Evolutionary conservation across 768 basidiomycete genomes (phyloP), one percentile per base, ranked within the genome.

Genomic region (Rhodotorula diobovata): DNA sequence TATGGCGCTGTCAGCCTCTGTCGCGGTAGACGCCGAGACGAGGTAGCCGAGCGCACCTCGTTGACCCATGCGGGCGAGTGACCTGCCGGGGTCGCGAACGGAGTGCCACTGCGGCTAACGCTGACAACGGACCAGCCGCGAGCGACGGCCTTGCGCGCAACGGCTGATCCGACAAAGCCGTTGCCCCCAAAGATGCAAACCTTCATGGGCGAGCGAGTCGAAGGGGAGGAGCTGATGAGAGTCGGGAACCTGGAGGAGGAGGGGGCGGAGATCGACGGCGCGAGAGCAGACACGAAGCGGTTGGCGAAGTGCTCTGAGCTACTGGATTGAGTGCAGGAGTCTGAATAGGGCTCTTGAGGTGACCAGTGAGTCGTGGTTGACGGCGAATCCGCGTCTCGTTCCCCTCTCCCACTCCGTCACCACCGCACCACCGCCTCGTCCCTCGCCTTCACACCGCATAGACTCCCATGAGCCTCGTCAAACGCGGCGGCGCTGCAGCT

Each of bases 171-270:
- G 77, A 99, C 87, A 83, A 96, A 98, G 11, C 96, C 96, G 82
- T 96, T 96, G 56, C 96, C 96, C n/a, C 96, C 96, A 3, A 98
- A 86, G 53, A 99, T 92, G n/a, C 97, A 86, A 48, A 97, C 12
- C 58, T 59, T 59, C 58, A 59, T 59, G 10, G 34, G 32, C 23
- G 2, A 30, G 32, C 32, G 25, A 39, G 46, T 3, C 20, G 54
- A 39, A 7, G 20, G 20, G 20, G 43, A 18, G 7, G 20, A 34
- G 20, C 57, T 41, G 68, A 34, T 37, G 50, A 61, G 41, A 34
- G 2, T 14, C 12, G 15, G 48, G 48, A 23, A n/a, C n/a, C n/a
- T n/a, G n/a, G n/a, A n/a, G n/a, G 34, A n/a, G 37, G 58, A 59
- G 41, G 58, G 37, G 57, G 8, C 9, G 55, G 14, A 18, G 39